Percentiles rank a stretch among this genome's conserved stretches.
Evolutionary conservation across 169 alveolate genomes (phyloP).

Genomic region (Plasmodium berghei): DNA sequence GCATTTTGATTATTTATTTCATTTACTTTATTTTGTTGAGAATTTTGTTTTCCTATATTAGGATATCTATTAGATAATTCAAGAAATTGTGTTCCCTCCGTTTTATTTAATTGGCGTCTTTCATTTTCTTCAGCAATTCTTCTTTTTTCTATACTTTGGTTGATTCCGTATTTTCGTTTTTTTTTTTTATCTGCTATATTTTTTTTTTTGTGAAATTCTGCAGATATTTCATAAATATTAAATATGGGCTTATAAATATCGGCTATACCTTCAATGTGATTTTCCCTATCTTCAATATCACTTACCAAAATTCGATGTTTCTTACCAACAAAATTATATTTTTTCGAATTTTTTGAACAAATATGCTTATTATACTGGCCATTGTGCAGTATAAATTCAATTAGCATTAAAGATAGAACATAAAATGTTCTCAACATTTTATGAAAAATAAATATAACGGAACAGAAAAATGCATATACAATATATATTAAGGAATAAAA

Average conservation of each 20-base stretch:
- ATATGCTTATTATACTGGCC: conserved; percentile 6
- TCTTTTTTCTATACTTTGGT: neutral
- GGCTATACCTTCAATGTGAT: conserved; percentile 15
- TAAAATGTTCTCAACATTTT: conserved; percentile 38
- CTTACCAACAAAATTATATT: conserved; percentile 18
- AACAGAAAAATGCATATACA: conserved; percentile 8
- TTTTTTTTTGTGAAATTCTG: conserved; percentile 31
- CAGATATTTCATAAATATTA: conserved; percentile 52
- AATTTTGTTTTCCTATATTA: too few relatives aligned
- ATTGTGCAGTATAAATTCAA: conserved; percentile 27
- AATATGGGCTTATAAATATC: conserved; percentile 27
- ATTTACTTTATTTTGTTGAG: neutral
- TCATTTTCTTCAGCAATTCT: neutral
- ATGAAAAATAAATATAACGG: neutral
- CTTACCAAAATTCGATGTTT: conserved; percentile 11
- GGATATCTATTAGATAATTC: neutral
- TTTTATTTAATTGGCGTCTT: neutral
- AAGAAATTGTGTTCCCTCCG: neutral
- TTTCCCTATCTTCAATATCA: neutral
- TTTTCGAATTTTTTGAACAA: conserved; percentile 8
- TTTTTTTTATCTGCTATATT: conserved; percentile 5
- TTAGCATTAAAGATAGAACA: conserved; percentile 38
- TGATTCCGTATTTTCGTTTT: neutral
- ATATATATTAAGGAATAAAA: neutral
- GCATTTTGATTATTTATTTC: neutral